Conservation (phyloP, 306 rosid species). For the Rubus parviflorus region DNA sequence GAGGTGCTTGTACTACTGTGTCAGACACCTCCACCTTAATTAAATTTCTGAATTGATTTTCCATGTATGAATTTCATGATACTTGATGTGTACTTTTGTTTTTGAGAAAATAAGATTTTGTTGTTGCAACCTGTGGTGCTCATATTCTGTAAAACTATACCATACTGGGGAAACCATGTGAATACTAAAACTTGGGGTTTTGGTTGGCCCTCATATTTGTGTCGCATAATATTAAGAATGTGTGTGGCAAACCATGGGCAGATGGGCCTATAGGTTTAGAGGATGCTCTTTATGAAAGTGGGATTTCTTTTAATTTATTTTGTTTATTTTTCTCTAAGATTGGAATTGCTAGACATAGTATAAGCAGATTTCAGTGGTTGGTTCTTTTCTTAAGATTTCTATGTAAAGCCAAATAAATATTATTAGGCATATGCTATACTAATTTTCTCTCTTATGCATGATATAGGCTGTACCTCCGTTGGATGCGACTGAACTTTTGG, state of each 20-base stretch:
- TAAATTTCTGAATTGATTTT: background rate
- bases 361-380: background rate
- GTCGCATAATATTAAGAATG: background rate
- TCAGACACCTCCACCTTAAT: no score
- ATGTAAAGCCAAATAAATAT: background rate
- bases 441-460: conserved; percentile 30
- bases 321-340: background rate
- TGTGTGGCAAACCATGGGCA: background rate
- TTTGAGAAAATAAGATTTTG: background rate
- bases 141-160: background rate
- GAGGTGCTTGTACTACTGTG: no score
- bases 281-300: background rate
- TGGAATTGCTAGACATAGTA: background rate
- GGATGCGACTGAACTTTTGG: conserved; percentile 91
- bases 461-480: conserved; percentile 84
- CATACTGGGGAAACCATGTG: background rate
- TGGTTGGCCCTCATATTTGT: background rate
- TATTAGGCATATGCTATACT: conserved; percentile 12
- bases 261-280: background rate
- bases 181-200: background rate
- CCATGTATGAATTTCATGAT: background rate
- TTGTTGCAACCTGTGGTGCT: background rate
- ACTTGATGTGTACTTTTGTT: background rate
- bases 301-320: background rate
- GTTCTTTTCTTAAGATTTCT: background rate